phyloP scores from a whole-genome alignment of 495 filamentous ascomycete genomes.

The Penicillium tannophilum region DNA sequence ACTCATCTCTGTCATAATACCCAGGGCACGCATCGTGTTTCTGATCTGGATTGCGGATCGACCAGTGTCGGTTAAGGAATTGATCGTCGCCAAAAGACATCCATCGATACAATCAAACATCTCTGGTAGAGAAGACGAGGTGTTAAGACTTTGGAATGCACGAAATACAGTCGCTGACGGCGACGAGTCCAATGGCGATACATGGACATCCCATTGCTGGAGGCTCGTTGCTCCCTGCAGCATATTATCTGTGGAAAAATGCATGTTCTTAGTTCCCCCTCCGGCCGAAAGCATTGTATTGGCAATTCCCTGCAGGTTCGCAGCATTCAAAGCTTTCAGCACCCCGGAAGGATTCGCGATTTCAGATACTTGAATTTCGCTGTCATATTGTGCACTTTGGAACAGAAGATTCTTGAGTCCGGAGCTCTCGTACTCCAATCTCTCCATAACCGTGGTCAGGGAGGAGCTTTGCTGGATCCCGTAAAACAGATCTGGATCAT shows the following conservation, averaged over 20 bases:
- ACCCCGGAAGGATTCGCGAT: slow-evolving; percentile 47
- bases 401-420: slow-evolving; percentile 88
- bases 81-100: slow-evolving; percentile 66
- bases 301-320: slow-evolving; percentile 50
- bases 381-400: slow-evolving; percentile 89
- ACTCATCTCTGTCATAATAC: slow-evolving; percentile 78
- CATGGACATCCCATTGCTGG: slow-evolving; percentile 90
- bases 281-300: slow-evolving; percentile 44
- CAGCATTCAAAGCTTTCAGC: slow-evolving; percentile 47
- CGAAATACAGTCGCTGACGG: slow-evolving; percentile 73
- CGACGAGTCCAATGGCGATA: slow-evolving; percentile 60
- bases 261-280: slow-evolving; percentile 29
- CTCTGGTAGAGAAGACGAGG: slow-evolving; percentile 54
- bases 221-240: slow-evolving; percentile 82
- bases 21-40: slow-evolving; percentile 67
- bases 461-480: slow-evolving; percentile 81
- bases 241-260: slow-evolving; percentile 62
- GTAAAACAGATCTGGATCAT: slow-evolving; percentile 95
- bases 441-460: slow-evolving; percentile 72
- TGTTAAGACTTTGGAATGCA: slow-evolving; percentile 77
- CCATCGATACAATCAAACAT: slow-evolving; percentile 58
- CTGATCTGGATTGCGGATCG: slow-evolving; percentile 63
- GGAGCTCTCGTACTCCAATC: slow-evolving; percentile 88
- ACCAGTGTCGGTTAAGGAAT: slow-evolving; percentile 53
- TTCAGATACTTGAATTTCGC: slow-evolving; percentile 64